A percentile compares a stretch with the other conserved stretches of the same genome.
These are phyloP conservation scores for Nemania diffusa DNA, from an alignment of 2,329 filamentous ascomycete species.

Conservation along the genomic window DNA sequence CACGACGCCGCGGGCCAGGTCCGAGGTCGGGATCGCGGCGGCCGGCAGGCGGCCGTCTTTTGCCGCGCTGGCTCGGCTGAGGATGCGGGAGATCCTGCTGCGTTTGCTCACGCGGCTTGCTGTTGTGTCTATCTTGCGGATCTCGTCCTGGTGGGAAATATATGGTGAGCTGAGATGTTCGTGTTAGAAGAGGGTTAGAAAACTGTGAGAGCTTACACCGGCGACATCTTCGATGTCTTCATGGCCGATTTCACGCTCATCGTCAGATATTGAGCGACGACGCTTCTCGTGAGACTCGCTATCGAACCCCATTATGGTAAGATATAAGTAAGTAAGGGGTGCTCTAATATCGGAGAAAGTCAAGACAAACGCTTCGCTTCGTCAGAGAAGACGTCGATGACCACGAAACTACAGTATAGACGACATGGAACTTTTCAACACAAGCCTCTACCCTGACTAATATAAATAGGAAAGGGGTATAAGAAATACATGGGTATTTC, in stretches of 20 bases:
- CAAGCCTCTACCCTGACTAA: background rate
- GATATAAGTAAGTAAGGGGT: background rate
- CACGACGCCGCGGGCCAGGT: slow-evolving; percentile 64
- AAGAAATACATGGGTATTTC: background rate
- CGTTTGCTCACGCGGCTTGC: slow-evolving; percentile 30
- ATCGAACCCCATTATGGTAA: slow-evolving; percentile 19
- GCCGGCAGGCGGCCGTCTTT: slow-evolving; percentile 50
- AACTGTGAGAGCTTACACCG: slow-evolving; percentile 15
- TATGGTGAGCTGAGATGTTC: slow-evolving; percentile 9
- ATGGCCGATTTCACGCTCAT: slow-evolving; percentile 19
- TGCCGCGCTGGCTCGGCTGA: slow-evolving; percentile 42
- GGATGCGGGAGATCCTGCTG: slow-evolving; percentile 40
- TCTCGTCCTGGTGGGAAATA: slow-evolving; percentile 19
- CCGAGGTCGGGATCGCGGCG: slow-evolving; percentile 57
- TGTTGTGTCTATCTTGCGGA: slow-evolving; percentile 31
- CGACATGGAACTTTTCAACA: background rate
- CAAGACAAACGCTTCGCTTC: background rate
- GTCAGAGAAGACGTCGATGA: background rate
- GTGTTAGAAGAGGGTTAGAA: background rate
- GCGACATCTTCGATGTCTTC: slow-evolving; percentile 27
- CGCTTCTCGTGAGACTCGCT: slow-evolving; percentile 20
- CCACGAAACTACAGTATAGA: background rate
- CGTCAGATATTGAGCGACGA: slow-evolving; percentile 27
- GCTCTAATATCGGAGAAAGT: background rate
- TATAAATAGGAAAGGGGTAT: background rate